Evolutionary conservation across 23 red algal genomes (phyloP), one percentile per base, ranked within the genome.

Genomic region (Chondrus crispus): DNA sequence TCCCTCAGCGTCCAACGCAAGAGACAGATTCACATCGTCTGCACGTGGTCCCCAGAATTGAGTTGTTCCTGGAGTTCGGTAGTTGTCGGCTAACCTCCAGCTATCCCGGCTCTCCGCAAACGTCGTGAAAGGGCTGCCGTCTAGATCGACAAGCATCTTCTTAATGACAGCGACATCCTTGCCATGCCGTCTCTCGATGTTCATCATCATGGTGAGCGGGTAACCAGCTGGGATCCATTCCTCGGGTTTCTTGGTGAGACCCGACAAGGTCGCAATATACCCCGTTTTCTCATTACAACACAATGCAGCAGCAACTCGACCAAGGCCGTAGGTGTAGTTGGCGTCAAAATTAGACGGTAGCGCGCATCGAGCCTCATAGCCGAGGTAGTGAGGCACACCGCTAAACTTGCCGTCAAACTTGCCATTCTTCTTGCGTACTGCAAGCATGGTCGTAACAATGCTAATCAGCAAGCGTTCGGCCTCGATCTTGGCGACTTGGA

Each of bases 171-270:
- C 93, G 3, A 88, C 75, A 48, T 96, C 90, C 85, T 95, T 93
- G 20, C 96, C 96, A 52, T 95, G 92, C 82, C 96, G 84, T 24
- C 96, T 75, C 84, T 98, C 96, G 51, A 96, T 96, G 45, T 94
- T 96, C 96, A 98, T 98, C 96, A 98, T 98, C 81, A 95, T 89
- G 5, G 96, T 98, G 8, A 98, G 85, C 36, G 96, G 96, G 84
- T 91, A 95, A 68, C 93, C 96, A 46, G 93, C 96, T 5, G 88
- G 87, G 36, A 80, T 52, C 96, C 96, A 98, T 40, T 93, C 62
- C 83, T 98, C 96, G 2, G 96, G 84, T 24, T 78, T 37, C 50
- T 88, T 85, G 33, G 88, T 95, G 24, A 98, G 82, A 47, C 89
- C 81, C 41, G 85, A 85, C 43, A 92, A 82, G 0, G 92, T 87